These are phyloP conservation scores for Mycena sp. DNA, from an alignment of 1,284 basidiomycete genomes.

Conservation along the genomic window DNA sequence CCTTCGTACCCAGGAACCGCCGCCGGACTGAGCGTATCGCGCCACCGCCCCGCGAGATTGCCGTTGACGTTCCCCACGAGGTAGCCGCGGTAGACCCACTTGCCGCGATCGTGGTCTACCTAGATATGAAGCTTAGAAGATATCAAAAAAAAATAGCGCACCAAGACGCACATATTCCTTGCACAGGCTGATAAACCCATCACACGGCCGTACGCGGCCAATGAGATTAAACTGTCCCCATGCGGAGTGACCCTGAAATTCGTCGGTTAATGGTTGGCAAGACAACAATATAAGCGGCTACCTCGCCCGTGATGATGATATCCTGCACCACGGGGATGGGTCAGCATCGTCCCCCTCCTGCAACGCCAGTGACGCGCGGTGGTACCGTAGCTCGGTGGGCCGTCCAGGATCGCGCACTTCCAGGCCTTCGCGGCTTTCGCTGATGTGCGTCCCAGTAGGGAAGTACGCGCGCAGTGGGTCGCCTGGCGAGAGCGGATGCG, in stretches of 20 bases:
- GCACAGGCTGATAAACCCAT: conserved; percentile 74
- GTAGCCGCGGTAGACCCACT: conserved; percentile 82
- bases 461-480: conserved; percentile 63
- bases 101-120: conserved; percentile 74
- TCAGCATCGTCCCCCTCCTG: conserved; percentile 1
- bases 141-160: background rate
- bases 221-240: conserved; percentile 82
- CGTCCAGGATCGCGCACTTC: conserved; percentile 52
- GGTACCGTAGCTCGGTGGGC: conserved; percentile 52
- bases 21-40: conserved; percentile 72
- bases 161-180: conserved; percentile 76
- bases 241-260: conserved; percentile 74
- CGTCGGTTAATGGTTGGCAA: background rate
- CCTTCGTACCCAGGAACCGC: conserved; percentile 75
- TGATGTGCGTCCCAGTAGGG: conserved; percentile 55
- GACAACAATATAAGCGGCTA: conserved; percentile 39
- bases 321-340: conserved; percentile 56
- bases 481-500: conserved; percentile 51
- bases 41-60: conserved; percentile 76
- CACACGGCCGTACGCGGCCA: conserved; percentile 70
- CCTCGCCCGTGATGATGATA: conserved; percentile 77
- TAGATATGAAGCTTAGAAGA: conserved; percentile 37
- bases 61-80: conserved; percentile 71
- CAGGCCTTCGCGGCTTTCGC: conserved; percentile 53
- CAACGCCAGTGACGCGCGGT: conserved; percentile 36